Evolutionary conservation across 345 rosid species (phyloP), one percentile per base, ranked within the genome.

Genomic region (Dovyalis caffra): DNA sequence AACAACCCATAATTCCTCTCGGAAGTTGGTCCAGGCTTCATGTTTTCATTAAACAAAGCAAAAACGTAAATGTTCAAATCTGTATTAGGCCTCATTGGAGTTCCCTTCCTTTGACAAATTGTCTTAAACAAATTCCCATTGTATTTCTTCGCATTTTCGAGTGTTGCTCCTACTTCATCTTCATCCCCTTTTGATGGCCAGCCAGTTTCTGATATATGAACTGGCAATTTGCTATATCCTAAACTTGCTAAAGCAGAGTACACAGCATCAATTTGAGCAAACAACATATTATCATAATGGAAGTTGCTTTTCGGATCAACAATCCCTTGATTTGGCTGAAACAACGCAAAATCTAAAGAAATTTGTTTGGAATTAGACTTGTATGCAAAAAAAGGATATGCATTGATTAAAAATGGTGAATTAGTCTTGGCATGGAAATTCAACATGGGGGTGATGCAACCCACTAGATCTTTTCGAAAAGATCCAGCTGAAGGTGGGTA

Each of bases 131-230:
- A 60, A 78, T 96, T 96, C 23, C 97, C 92, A 37, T 96, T 93
- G 34, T 93, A 96, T 75, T 77, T 90, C 89, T 86, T 89, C 0
- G 98, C 99, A 49, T 96, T 92, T 21, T 96, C 98, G 10, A 66
- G 78, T 4, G 95, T 86, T 0, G 98, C 98, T 7, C 99, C 99
- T 0, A 82, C 74, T 80, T 96, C 99, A 20, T 93, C 91, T 14
- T 33, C 87, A 56, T 93, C 99, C 23, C 99, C 99, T 71, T 87
- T 92, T 0, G 99, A 93, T 14, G 99, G 99, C 99, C 99, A 96
- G 29, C 99, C 99, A 0, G 98, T 96, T 80, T 96, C 99, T 61
- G 98, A 96, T 71, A 96, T 89, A 68, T 89, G 88, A 29, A 96
- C 80, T 1, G 77, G 81, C 3, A 93, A 76, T 12, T 90, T 86